These are phyloP conservation scores for Leishmania major DNA, from an alignment of 208 protist genomes.

Conservation along the genomic window DNA sequence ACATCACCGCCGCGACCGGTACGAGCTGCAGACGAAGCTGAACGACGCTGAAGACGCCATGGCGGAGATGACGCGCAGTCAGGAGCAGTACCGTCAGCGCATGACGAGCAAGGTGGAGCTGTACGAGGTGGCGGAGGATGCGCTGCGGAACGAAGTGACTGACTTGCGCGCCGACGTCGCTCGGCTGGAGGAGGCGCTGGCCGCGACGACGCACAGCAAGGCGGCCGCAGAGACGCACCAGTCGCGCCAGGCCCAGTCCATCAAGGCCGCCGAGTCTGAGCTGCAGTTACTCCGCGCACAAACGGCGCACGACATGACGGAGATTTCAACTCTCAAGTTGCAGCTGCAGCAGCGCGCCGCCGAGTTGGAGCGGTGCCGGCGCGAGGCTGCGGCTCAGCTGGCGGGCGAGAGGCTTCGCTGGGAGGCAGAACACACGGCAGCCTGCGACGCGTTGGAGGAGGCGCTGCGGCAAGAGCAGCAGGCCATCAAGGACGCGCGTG, in stretches of 20 bases:
- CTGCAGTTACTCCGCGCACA: conserved; percentile 42
- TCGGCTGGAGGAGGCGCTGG: conserved; percentile 39
- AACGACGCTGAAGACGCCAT: conserved; percentile 44
- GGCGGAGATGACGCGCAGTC: conserved; percentile 27
- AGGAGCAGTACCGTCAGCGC: conserved; percentile 43
- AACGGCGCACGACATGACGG: conserved; percentile 29
- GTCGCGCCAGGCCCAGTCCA: conserved; percentile 41
- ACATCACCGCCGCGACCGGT: conserved; percentile 45
- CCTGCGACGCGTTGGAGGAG: conserved; percentile 36
- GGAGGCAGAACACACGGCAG: conserved; percentile 22
- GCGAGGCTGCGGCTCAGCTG: conserved; percentile 45
- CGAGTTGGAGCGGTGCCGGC: conserved; percentile 38
- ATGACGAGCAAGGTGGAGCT: conserved; percentile 45
- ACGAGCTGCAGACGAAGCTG: conserved; percentile 41
- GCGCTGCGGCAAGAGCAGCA: conserved; percentile 38
- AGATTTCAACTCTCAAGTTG: conserved; percentile 40
- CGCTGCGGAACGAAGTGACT: conserved; percentile 46
- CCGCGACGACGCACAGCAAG: conserved; percentile 27
- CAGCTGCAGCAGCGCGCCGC: conserved; percentile 46
- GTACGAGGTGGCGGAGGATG: conserved; percentile 50
- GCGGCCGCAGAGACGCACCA: conserved; percentile 37
- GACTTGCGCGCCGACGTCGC: conserved; percentile 47
- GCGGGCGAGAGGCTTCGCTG: conserved; percentile 33
- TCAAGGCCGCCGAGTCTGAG: conserved; percentile 45
- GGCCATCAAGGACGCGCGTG: conserved; percentile 44